Conservation (phyloP, 768 basidiomycete species). For the Zangia roseola region DNA sequence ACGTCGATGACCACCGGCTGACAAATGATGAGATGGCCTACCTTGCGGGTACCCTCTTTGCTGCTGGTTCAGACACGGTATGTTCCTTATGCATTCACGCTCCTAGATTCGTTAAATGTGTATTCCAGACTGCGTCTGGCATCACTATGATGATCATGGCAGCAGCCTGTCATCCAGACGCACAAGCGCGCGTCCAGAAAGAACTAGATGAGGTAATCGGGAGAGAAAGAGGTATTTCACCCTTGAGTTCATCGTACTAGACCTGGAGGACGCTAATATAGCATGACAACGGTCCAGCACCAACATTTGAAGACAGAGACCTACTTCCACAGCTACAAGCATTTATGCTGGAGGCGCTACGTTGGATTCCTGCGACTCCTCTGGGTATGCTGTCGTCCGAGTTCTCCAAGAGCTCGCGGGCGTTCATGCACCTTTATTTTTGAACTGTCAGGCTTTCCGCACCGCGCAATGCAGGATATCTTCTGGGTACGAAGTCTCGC, state of each 20-base stretch:
- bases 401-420: too few relatives aligned
- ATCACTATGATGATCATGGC: slow-evolving; percentile 51
- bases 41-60: slow-evolving; percentile 58
- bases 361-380: too few relatives aligned
- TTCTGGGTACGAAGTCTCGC: too few relatives aligned
- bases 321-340: too few relatives aligned
- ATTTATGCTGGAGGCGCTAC: too few relatives aligned
- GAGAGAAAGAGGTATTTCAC: slow-evolving; percentile 19
- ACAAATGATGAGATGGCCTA: slow-evolving; percentile 54
- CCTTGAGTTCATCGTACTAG: too few relatives aligned
- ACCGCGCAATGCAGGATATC: too few relatives aligned
- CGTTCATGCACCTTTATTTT: too few relatives aligned
- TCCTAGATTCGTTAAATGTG: not conserved
- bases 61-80: slow-evolving; percentile 56
- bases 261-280: not conserved
- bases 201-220: slow-evolving; percentile 52
- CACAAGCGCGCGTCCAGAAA: slow-evolving; percentile 46
- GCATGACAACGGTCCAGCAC: slow-evolving; percentile 19
- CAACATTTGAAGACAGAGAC: slow-evolving; percentile 30
- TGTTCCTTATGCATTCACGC: not conserved
- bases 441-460: too few relatives aligned
- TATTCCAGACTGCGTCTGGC: slow-evolving; percentile 42
- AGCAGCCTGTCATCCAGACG: slow-evolving; percentile 48
- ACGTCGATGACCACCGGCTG: slow-evolving; percentile 45
- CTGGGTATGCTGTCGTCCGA: too few relatives aligned